phyloP scores from a whole-genome alignment of 1,284 basidiomycete species.

The Trichosporon sp. region DNA sequence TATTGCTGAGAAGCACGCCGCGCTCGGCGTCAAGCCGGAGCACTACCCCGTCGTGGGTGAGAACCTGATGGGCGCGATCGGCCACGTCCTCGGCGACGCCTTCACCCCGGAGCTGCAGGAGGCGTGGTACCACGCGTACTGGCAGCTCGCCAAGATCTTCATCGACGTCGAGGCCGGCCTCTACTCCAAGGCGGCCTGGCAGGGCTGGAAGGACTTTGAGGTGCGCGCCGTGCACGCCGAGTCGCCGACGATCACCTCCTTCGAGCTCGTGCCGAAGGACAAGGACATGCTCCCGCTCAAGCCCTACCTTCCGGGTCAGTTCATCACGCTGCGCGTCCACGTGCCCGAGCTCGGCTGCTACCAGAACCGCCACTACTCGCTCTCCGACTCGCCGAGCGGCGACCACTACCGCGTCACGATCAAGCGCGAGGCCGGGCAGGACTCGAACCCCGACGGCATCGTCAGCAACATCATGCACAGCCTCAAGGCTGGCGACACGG shows the following conservation, averaged over 20 bases:
- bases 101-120: conserved; percentile 32
- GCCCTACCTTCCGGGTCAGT: conserved; percentile 34
- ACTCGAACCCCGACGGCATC: conserved; percentile 19
- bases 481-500: conserved; percentile 24
- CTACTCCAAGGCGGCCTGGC: conserved; percentile 27
- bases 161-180: conserved; percentile 34
- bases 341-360: conserved; percentile 15
- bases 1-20: conserved; percentile 38
- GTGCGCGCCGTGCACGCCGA: conserved; percentile 27
- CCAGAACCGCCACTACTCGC: conserved; percentile 31
- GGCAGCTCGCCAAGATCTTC: conserved; percentile 31
- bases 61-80: conserved; percentile 32
- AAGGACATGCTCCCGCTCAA: conserved; percentile 23
- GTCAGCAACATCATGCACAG: conserved; percentile 24
- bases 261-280: conserved; percentile 31
- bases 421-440: conserved; percentile 26
- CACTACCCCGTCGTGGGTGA: conserved; percentile 36
- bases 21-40: conserved; percentile 32
- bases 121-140: conserved; percentile 32
- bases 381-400: conserved; percentile 23
- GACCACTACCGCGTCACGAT: conserved; percentile 35
- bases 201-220: conserved; percentile 31
- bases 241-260: conserved; percentile 26
- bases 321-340: conserved; percentile 27
- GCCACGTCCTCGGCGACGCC: conserved; percentile 33